Percentiles rank a stretch among this genome's conserved stretches.
Evolutionary conservation across 805 yeast genomes (phyloP).

Genomic region (Trichomonascus vanleenenianus): DNA sequence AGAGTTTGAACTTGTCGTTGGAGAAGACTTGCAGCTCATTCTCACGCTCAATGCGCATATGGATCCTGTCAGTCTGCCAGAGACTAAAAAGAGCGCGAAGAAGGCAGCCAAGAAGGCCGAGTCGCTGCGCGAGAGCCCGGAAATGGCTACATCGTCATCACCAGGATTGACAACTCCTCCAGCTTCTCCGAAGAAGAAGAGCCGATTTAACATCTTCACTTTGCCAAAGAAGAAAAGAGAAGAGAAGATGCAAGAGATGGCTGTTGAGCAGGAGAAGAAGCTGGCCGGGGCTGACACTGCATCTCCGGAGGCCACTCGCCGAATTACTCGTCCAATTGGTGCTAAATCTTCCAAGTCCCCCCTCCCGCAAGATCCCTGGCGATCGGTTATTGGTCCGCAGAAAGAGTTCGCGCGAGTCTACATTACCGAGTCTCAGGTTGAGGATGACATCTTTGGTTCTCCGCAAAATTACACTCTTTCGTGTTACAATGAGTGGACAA

Average conservation of each 20-base stretch:
- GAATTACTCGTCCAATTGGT: not conserved
- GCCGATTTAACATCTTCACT: slow-evolving; percentile 11
- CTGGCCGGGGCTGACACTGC: no score
- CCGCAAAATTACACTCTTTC: slow-evolving; percentile 47
- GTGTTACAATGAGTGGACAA: slow-evolving; percentile 72
- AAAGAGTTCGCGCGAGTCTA: slow-evolving; percentile 62
- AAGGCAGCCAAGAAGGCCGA: not conserved
- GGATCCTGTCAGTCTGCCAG: not conserved
- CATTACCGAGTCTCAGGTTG: slow-evolving; percentile 52
- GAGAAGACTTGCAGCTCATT: slow-evolving; percentile 51
- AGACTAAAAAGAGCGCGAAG: not conserved
- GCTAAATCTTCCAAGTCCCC: not conserved
- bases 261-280: no score
- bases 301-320: no score
- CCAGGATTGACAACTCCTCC: slow-evolving; percentile 7
- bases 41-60: slow-evolving; percentile 57
- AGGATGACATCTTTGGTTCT: slow-evolving; percentile 46
- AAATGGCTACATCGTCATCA: not conserved
- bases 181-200: slow-evolving; percentile 14
- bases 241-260: not conserved
- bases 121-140: not conserved
- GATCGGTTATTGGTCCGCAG: slow-evolving; percentile 10
- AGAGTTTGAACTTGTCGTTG: slow-evolving; percentile 72
- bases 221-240: slow-evolving; percentile 12
- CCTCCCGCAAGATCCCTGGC: slow-evolving; percentile 11